Base-by-base conservation (phyloP, 768 basidiomycete species). In the Leccinum sublutescens region DNA sequence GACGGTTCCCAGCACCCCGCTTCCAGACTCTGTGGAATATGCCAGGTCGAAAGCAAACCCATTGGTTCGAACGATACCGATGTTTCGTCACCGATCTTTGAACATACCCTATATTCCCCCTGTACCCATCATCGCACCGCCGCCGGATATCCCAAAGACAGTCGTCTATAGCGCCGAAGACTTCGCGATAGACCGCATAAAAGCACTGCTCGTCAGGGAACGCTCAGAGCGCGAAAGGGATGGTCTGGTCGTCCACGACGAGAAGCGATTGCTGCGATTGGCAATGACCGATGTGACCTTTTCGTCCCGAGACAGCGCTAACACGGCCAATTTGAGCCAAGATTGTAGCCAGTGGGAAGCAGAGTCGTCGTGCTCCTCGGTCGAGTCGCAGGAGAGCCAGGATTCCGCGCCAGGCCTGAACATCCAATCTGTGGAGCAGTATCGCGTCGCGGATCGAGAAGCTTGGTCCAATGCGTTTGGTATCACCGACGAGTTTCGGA, bases 101-200 rank as follows among this genome's bases (percentile, higher is more conserved):
- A 51, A 85, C 86, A 21, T 47, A 1, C 54, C 60, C 1, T 3
- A 19, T 9, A 72, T 66, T 5, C 62, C 66, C 5, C 57, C 64
- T 0, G 78, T 85, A 0, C 85, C 85, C 0, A 77, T 85, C 55
- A 81, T 86, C 14, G 83, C 83, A 4, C 85, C 85, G 2, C 83
- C 85, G 0, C 52, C 64, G 67, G 74, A 8, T 66, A 70, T 25
- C 60, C 72, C 6, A 38, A 65, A 25, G 74, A 77, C 54, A 0
- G 1, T 23, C 0, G 38, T 71, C 15, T 51, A 25, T 17, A 77
- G 73, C 21, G 54, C 57, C 1, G 82, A 81, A 51, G 78, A 78
- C 29, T 56, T 69, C 14, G 82, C 84, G 1, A 79, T 83, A 59
- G 62, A 71, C 1, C 69, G 84, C 2, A 67, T 86, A 8, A 59